Conservation (phyloP, 2,329 filamentous ascomycete species). For the Tolypocladium album region DNA sequence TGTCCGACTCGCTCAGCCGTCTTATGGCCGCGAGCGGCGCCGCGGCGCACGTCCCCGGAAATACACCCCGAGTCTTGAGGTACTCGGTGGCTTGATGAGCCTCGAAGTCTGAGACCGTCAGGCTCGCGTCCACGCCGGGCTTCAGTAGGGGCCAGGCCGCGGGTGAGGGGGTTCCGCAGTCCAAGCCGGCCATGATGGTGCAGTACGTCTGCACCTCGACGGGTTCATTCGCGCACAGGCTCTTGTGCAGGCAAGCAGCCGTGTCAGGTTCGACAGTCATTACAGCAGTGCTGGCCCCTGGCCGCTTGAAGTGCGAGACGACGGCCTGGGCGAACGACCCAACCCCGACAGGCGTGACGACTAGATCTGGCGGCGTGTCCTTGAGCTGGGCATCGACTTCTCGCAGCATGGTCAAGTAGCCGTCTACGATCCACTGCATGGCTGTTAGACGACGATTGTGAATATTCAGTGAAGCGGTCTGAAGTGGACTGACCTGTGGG, state of each 20-base stretch:
- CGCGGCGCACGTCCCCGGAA: slow-evolving; percentile 52
- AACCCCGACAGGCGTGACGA: slow-evolving; percentile 59
- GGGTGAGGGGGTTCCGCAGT: slow-evolving; percentile 58
- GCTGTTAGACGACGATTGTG: not conserved
- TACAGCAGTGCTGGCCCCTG: slow-evolving; percentile 24
- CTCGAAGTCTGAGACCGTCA: slow-evolving; percentile 52
- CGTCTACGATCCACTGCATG: slow-evolving; percentile 60
- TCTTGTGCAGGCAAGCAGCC: slow-evolving; percentile 46
- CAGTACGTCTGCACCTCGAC: slow-evolving; percentile 41
- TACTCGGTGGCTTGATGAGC: slow-evolving; percentile 47
- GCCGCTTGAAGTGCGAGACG: slow-evolving; percentile 49
- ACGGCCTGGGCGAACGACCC: slow-evolving; percentile 65
- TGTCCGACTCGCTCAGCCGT: slow-evolving; percentile 27
- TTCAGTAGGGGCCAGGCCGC: slow-evolving; percentile 53
- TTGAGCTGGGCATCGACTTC: slow-evolving; percentile 54
- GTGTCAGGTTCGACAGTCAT: slow-evolving; percentile 60
- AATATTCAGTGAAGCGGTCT: too few relatives aligned
- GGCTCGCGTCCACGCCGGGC: slow-evolving; percentile 46
- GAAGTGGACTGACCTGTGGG: slow-evolving; percentile 34
- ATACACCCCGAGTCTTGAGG: slow-evolving; percentile 34
- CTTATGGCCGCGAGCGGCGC: slow-evolving; percentile 46
- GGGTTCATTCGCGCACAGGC: slow-evolving; percentile 35
- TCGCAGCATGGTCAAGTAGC: slow-evolving; percentile 61
- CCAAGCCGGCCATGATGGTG: slow-evolving; percentile 66
- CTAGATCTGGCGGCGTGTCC: slow-evolving; percentile 27